phyloP scores from a whole-genome alignment of 192 early-diverging fungal species.

The Entomortierella parvispora region DNA sequence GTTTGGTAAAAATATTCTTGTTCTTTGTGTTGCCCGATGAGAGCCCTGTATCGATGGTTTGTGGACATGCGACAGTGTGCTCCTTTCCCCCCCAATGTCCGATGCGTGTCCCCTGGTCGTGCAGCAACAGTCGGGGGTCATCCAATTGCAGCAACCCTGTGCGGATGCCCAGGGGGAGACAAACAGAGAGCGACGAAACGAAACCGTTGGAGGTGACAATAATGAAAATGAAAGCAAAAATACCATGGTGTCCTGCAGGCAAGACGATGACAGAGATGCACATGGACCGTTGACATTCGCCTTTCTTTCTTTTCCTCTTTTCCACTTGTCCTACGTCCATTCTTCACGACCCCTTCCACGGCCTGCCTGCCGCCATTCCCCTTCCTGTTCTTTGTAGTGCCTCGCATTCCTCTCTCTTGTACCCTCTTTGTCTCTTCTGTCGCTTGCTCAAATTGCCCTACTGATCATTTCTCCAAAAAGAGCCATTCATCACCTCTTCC shows the following conservation, averaged over 20 bases:
- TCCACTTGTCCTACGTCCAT: constrained; percentile 4
- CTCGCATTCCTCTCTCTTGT: not conserved
- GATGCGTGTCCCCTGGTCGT: too few relatives aligned
- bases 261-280: not conserved
- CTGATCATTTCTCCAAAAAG: not conserved
- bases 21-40: too few relatives aligned
- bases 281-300: not conserved
- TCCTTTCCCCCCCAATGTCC: too few relatives aligned
- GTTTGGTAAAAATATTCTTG: not conserved
- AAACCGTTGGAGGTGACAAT: too few relatives aligned
- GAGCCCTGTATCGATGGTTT: too few relatives aligned
- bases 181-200: too few relatives aligned
- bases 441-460: not conserved
- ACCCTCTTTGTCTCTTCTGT: not conserved
- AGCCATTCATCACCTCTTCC: not conserved
- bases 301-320: not conserved
- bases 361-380: not conserved
- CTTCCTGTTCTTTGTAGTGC: constrained; percentile 8
- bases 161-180: too few relatives aligned
- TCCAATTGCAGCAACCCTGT: too few relatives aligned
- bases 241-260: not conserved
- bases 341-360: constrained; percentile 6
- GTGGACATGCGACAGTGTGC: too few relatives aligned
- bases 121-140: too few relatives aligned
- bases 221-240: not conserved